Evolutionary conservation across 768 basidiomycete species (phyloP).

Genomic region (Lentinula aciculospora): DNA sequence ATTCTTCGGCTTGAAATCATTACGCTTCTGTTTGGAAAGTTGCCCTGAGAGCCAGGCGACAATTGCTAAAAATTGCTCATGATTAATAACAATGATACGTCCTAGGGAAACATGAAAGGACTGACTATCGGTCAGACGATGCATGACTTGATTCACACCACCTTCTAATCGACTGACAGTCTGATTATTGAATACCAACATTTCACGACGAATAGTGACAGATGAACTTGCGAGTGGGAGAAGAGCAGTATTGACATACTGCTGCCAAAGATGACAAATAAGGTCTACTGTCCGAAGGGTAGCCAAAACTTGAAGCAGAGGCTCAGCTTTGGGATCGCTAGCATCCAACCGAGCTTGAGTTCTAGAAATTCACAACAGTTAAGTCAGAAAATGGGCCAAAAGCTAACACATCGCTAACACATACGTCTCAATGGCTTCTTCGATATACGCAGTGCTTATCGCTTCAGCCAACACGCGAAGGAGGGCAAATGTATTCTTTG

Average conservation of each 20-base stretch:
- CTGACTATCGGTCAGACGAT: slow-evolving; percentile 79
- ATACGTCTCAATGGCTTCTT: slow-evolving; percentile 89
- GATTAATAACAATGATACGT: neutral
- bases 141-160: slow-evolving; percentile 71
- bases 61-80: slow-evolving; percentile 39
- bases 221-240: slow-evolving; percentile 82
- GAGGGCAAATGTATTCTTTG: slow-evolving; percentile 83
- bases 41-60: slow-evolving; percentile 69
- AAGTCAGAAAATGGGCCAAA: neutral
- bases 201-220: slow-evolving; percentile 85
- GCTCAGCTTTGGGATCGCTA: slow-evolving; percentile 74
- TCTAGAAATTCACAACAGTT: slow-evolving; percentile 29
- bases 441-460: slow-evolving; percentile 78
- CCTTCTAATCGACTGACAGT: slow-evolving; percentile 82
- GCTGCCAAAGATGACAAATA: slow-evolving; percentile 95
- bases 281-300: slow-evolving; percentile 74
- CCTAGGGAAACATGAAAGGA: slow-evolving; percentile 5
- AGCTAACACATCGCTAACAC: slow-evolving; percentile 19
- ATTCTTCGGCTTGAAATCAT: slow-evolving; percentile 94
- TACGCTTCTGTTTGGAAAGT: slow-evolving; percentile 89
- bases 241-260: slow-evolving; percentile 87
- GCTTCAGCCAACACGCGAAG: slow-evolving; percentile 83
- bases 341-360: slow-evolving; percentile 66
- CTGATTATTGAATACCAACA: slow-evolving; percentile 89
- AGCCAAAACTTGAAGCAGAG: slow-evolving; percentile 61